These are phyloP conservation scores for Talaromyces sp. DNA, from an alignment of 2,329 filamentous ascomycete species.

Conservation along the genomic window DNA sequence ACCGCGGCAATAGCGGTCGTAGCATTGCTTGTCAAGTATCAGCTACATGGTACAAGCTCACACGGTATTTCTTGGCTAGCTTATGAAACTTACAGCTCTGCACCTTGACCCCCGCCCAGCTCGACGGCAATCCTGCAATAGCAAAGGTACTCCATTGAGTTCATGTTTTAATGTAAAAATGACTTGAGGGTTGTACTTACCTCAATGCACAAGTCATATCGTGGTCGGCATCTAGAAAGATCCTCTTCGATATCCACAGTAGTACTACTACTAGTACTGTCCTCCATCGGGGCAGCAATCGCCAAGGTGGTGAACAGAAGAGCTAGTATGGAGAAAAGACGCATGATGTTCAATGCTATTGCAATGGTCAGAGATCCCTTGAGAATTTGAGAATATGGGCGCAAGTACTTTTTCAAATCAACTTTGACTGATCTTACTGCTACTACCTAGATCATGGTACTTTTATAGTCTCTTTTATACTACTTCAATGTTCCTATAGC, in stretches of 20 bases:
- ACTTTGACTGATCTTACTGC: no score
- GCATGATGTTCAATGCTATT: constrained; percentile 7
- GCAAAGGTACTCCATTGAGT: not conserved
- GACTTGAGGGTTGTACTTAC: not conserved
- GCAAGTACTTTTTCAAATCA: no score
- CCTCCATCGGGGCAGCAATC: constrained; percentile 8
- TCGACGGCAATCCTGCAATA: not conserved
- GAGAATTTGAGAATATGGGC: no score
- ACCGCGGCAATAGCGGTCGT: not conserved
- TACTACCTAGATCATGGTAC: no score
- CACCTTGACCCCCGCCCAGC: not conserved
- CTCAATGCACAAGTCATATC: constrained; percentile 7
- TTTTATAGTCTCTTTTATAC: no score
- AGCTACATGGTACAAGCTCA: not conserved
- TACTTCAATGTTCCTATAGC: no score
- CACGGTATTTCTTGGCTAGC: not conserved
- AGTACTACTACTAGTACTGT: not conserved
- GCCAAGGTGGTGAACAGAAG: constrained; percentile 11
- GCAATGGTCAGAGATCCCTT: no score
- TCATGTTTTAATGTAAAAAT: not conserved
- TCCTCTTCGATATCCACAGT: not conserved
- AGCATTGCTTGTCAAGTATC: not conserved
- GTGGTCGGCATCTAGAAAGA: not conserved
- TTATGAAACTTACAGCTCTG: not conserved
- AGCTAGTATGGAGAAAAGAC: not conserved